Evolutionary conservation across 345 rosid species (phyloP), one percentile per base, ranked within the genome.

Genomic region (Limnanthes douglasii): DNA sequence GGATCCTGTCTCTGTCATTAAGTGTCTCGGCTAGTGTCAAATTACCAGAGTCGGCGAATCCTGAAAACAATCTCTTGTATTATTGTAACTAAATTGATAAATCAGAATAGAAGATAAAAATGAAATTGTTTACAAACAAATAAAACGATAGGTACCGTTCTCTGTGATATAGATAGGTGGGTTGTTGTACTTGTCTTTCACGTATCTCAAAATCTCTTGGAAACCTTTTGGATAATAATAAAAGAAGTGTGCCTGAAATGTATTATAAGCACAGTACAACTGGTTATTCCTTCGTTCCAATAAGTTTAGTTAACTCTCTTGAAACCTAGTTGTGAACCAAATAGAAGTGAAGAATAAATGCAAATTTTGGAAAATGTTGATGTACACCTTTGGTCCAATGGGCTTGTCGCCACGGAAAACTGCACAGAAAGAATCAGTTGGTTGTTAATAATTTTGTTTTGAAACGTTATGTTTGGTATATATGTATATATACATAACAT

Each of bases 321-420:
- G n/a, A n/a, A n/a, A 26, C 11, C 2, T 8, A 26, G 2, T 8
- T 26, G 11, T 2, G 6, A 8, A 12, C 8, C 11, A 23, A 4
- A 23, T 23, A 23, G 5, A 23, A 4, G 8, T 23, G 27, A 23
- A 8, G 8, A 4, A 23, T 23, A 23, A 4, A 23, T 23, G 8
- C n/a, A n/a, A n/a, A n/a, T n/a, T n/a, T n/a, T 23, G 27, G 8
- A 26, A 26, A 6, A 9, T 2, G 34, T 30, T 30, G 13, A 11
- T 37, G 5, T 27, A 11, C 13, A 44, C 49, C 39, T 8, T 8
- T 31, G 30, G 30, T 15, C 49, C 49, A 9, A 44, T 44, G 15
- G 30, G 31, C 0, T 12, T 21, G 2, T 39, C 49, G 20, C 22
- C 13, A 5, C 49, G 37, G 19, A 12, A 9, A 21, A 18, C 49